Base-by-base conservation (phyloP, 371 early-diverging fungal species). In the Apophysomyces variabilis region DNA sequence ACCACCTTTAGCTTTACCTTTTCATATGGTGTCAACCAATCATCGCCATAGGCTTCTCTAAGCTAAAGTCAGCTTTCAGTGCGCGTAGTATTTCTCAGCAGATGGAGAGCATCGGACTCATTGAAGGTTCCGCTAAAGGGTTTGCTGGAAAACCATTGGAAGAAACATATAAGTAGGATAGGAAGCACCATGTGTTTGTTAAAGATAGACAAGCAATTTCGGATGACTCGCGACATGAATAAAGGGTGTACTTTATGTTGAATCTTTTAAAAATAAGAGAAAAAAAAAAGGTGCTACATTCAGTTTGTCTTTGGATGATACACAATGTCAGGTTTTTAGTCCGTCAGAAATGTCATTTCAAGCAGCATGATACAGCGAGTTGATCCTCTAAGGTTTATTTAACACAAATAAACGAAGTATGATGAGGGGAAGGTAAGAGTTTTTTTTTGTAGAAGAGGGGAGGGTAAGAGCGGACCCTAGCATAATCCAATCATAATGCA, bases 151-250 rank as follows among this genome's bases (percentile, higher is more conserved):
- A 47, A 47, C 16, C 9, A 11, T 11, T 47, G 47, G 7, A 47
- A 26, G 0, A n/a, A 47, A 21, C 2, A 47, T 7, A 47, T 21
- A 21, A 47, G 47, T 47, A 47, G 47, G n/a, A 47, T 47, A 47
- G 47, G 6, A 47, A 47, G 47, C 7, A 47, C 21, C 47, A 14
- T 13, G 7, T 47, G 16, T 18, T 47, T 16, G 47, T 47, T 16
- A n/a, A 47, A 47, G n/a, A 47, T 47, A 7, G 47, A 47, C 47
- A 47, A 47, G 47, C 47, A 47, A 47, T 47, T 14, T 47, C 47
- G 47, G 18, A 47, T 47, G 47, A 18, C 18, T 18, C 5, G 47
- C 47, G 47, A 47, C 47, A 47, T 47, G 16, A 47, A 47, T 47
- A 47, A 47, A 5, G 47, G 16, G 21, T 47, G 14, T 14, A 43